phyloP scores from a whole-genome alignment of 768 basidiomycete species.

The Xerocomellus dryophilus region DNA sequence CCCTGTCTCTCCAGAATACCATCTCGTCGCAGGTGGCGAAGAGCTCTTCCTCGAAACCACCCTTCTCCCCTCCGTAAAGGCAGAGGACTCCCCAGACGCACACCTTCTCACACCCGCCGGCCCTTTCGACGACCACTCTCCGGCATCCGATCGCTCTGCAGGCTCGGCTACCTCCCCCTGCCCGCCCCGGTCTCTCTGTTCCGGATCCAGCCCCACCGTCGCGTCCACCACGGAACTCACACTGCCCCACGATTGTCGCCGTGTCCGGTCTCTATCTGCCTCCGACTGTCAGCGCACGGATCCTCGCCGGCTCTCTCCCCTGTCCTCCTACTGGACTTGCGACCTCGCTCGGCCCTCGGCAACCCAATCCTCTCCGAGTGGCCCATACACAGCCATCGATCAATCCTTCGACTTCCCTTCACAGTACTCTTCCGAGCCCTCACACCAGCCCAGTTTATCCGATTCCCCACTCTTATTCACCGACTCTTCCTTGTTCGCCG shows the following conservation, averaged over 20 bases:
- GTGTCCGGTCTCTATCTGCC: conserved; percentile 31
- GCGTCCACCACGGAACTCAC: conserved; percentile 26
- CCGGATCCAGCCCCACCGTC: conserved; percentile 23
- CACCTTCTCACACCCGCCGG: conserved; percentile 40
- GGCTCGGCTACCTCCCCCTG: conserved; percentile 28
- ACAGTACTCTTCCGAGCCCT: conserved; percentile 26
- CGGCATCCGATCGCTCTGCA: conserved; percentile 32
- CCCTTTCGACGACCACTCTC: conserved; percentile 32
- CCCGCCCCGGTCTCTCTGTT: conserved; percentile 25
- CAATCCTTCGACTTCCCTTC: conserved; percentile 14
- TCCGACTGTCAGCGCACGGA: conserved; percentile 29
- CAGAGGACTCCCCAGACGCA: conserved; percentile 50
- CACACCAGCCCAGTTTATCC: conserved; percentile 22
- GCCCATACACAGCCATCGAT: conserved; percentile 25
- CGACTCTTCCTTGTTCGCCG: conserved; percentile 27
- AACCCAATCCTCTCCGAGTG: conserved; percentile 26
- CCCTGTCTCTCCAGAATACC: conserved; percentile 53
- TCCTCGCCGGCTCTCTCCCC: conserved; percentile 33
- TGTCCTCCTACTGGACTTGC: conserved; percentile 30
- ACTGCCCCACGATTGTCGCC: conserved; percentile 25
- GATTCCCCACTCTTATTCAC: conserved; percentile 31
- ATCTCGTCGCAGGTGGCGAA: conserved; percentile 78
- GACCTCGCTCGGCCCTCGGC: conserved; percentile 26
- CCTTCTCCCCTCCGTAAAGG: conserved; percentile 51
- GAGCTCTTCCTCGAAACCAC: conserved; percentile 56